phyloP scores from a whole-genome alignment of 208 protist genomes.

The Acanthamoeba comandoni region DNA sequence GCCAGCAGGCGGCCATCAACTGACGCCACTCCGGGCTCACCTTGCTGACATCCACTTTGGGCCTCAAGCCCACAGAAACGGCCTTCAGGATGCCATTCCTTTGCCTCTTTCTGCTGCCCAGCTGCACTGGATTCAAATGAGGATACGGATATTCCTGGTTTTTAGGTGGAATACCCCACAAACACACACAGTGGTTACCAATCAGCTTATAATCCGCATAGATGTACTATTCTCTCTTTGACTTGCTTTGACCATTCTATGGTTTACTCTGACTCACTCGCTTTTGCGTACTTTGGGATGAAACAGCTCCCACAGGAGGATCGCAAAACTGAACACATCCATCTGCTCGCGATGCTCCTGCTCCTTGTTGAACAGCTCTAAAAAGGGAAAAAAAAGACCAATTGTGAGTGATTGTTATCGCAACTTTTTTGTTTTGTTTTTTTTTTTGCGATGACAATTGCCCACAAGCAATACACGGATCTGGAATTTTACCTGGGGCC shows the following conservation, averaged over 20 bases:
- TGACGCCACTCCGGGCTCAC: conserved; percentile 45
- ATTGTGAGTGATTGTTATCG: no score
- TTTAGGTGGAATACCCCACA: no score
- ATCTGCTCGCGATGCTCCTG: conserved; percentile 40
- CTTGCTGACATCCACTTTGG: neutral
- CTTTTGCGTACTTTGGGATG: neutral
- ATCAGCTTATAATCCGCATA: no score
- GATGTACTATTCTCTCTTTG: no score
- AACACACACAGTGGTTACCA: no score
- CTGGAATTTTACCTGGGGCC: conserved; percentile 6
- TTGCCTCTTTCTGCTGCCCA: conserved; percentile 36
- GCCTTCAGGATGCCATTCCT: conserved; percentile 7
- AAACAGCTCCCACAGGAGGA: conserved; percentile 71
- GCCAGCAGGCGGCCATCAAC: conserved; percentile 64
- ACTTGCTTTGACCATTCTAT: no score
- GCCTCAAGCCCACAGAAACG: neutral
- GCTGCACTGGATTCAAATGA: conserved; percentile 10
- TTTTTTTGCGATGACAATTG: no score
- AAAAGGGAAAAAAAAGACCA: no score
- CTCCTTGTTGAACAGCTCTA: no score
- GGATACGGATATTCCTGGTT: conserved; percentile 9
- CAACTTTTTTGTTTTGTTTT: no score
- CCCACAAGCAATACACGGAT: conserved; percentile 8
- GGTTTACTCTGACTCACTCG: no score
- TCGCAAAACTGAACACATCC: conserved; percentile 64